These are phyloP conservation scores for Lodderomyces orthopsilosis DNA, from an alignment of 1,139 yeast species.

Conservation along the genomic window DNA sequence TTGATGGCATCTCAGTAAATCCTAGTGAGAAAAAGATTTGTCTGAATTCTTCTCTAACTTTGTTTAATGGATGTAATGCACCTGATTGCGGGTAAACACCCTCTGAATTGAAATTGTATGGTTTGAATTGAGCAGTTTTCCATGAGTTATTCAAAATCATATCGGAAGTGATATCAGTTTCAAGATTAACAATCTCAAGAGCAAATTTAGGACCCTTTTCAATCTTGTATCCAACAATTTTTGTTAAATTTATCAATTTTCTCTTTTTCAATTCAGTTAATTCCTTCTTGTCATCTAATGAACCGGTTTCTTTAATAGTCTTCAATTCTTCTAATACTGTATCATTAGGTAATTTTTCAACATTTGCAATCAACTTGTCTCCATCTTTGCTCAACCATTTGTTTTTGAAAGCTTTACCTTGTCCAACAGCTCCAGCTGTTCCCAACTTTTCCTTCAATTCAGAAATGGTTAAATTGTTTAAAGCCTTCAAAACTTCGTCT, in stretches of 20 bases:
- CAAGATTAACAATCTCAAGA: conserved; percentile 72
- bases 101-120: conserved; percentile 93
- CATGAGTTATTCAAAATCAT: conserved; percentile 82
- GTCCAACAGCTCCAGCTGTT: conserved; percentile 84
- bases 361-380: conserved; percentile 67
- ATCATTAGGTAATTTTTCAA: conserved; percentile 55
- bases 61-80: conserved; percentile 93
- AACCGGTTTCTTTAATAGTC: conserved; percentile 57
- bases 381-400: conserved; percentile 94
- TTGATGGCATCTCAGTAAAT: conserved; percentile 97
- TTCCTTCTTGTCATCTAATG: conserved; percentile 60
- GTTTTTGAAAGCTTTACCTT: conserved; percentile 96
- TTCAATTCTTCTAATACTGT: conserved; percentile 63
- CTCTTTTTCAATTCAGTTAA: conserved; percentile 89
- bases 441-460: conserved; percentile 83
- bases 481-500: conserved; percentile 66
- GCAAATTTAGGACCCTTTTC: conserved; percentile 83
- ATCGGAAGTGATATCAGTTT: conserved; percentile 92
- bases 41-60: conserved; percentile 96
- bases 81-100: conserved; percentile 87
- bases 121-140: conserved; percentile 84
- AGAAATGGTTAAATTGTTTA: conserved; percentile 78
- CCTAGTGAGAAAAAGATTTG: conserved; percentile 98
- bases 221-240: conserved; percentile 72
- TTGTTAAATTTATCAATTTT: conserved; percentile 72